Percentiles rank a stretch among this genome's conserved stretches.
Conservation (phyloP, 2,329 filamentous ascomycete genomes). For the Diaporthe velutina region DNA sequence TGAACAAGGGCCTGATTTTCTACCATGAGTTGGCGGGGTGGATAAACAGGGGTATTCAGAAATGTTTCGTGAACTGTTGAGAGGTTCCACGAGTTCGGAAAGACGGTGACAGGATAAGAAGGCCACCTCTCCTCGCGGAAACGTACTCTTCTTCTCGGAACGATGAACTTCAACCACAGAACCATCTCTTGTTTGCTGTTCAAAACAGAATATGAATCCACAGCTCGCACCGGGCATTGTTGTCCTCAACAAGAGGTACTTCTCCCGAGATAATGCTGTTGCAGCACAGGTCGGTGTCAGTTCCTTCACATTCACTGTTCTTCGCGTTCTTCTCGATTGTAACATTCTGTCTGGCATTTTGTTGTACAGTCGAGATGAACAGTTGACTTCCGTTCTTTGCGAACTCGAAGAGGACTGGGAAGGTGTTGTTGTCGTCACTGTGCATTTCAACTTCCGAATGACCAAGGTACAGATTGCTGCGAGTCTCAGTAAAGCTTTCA, state of each 20-base stretch:
- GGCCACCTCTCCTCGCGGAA: background rate
- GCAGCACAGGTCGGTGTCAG: slow-evolving; percentile 14
- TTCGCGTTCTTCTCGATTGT: background rate
- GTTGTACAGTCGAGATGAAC: slow-evolving; percentile 15
- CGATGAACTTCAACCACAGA: too few species aligned
- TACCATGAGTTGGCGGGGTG: background rate
- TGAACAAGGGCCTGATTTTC: background rate
- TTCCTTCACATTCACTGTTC: background rate
- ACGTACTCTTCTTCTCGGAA: background rate
- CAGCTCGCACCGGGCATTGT: background rate
- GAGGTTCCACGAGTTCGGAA: background rate
- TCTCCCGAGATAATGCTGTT: slow-evolving; percentile 8
- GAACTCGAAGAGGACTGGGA: slow-evolving; percentile 10
- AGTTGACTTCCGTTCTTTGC: background rate
- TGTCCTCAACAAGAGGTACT: slow-evolving; percentile 20
- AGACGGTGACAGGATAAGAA: background rate
- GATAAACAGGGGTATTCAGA: background rate
- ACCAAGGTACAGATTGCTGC: background rate
- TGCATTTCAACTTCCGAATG: slow-evolving; percentile 12
- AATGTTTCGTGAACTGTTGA: background rate
- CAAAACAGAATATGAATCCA: background rate
- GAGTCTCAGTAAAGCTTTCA: background rate
- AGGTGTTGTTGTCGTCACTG: background rate
- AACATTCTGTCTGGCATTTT: background rate
- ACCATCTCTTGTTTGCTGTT: background rate